A percentile compares a stretch with the other conserved stretches of the same genome.
phyloP scores from a whole-genome alignment of 306 rosid species.

The Rosa lucieae region DNA sequence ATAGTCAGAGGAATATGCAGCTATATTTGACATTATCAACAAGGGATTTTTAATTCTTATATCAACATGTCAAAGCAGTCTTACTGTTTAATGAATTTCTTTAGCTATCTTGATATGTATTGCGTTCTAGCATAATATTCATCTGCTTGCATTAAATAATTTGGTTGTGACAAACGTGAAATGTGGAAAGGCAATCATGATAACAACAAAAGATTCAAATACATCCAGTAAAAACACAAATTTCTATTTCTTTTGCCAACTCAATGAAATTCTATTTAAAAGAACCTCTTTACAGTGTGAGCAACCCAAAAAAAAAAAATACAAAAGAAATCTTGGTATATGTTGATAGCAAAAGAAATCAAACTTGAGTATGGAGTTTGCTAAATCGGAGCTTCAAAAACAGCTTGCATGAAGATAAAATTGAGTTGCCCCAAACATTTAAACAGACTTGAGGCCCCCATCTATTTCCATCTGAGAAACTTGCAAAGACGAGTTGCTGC shows the following conservation, averaged over 20 bases:
- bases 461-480: not conserved
- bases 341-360: not conserved
- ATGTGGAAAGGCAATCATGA: not conserved
- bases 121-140: constrained; percentile 80
- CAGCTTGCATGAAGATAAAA: not conserved
- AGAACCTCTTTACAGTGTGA: not conserved
- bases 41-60: constrained; percentile 59
- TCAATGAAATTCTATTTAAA: not conserved
- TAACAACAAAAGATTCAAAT: not conserved
- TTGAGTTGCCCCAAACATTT: not conserved
- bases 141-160: constrained; percentile 54
- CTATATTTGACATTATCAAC: constrained; percentile 55
- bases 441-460: not conserved
- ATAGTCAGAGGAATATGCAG: constrained; percentile 9
- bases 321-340: not conserved
- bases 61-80: constrained; percentile 52
- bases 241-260: no score
- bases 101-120: constrained; percentile 84
- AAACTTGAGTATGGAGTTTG: not conserved
- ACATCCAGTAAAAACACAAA: not conserved
- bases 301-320: not conserved
- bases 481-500: not conserved
- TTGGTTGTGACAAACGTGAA: not conserved
- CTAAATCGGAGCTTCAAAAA: not conserved
- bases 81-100: constrained; percentile 58